A percentile compares a stretch with the other conserved stretches of the same genome.
Conservation (phyloP, 1,284 basidiomycete species). For the Phylloboletellus chloephorus region DNA sequence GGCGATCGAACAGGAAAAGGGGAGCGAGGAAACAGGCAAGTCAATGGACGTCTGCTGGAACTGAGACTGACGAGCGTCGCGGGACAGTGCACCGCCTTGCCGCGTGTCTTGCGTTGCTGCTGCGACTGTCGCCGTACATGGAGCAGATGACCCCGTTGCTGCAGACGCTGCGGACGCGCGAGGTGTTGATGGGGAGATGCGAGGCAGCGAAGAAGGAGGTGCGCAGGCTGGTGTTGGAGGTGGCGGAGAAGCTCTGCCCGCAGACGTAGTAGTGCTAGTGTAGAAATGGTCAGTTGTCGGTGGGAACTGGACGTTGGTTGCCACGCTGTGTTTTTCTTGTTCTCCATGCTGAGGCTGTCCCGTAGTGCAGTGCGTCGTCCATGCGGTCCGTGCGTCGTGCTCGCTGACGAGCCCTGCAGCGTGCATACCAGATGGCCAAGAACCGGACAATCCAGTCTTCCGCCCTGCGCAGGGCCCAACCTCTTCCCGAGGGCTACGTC, state of each 20-base stretch:
- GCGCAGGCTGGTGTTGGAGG: slow-evolving; percentile 59
- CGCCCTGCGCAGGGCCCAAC: slow-evolving; percentile 25
- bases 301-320: background rate
- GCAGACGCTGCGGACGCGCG: slow-evolving; percentile 63
- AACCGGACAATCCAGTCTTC: slow-evolving; percentile 34
- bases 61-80: slow-evolving; percentile 3
- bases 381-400: background rate
- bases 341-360: slow-evolving; percentile 14
- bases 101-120: slow-evolving; percentile 67
- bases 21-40: slow-evolving; percentile 76
- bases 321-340: background rate
- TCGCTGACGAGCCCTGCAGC: slow-evolving; percentile 10
- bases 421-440: slow-evolving; percentile 30
- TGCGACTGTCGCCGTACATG: slow-evolving; percentile 65
- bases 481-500: slow-evolving; percentile 39
- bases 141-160: slow-evolving; percentile 55
- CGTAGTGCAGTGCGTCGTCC: slow-evolving; percentile 12
- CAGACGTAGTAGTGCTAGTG: background rate
- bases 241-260: slow-evolving; percentile 47
- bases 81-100: slow-evolving; percentile 69
- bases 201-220: slow-evolving; percentile 61
- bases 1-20: slow-evolving; percentile 62
- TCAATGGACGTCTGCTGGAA: slow-evolving; percentile 16
- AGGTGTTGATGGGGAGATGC: slow-evolving; percentile 48
- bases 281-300: background rate